These are phyloP conservation scores for Leccinum truebloodii DNA, from an alignment of 768 basidiomycete genomes.

Conservation along the genomic window DNA sequence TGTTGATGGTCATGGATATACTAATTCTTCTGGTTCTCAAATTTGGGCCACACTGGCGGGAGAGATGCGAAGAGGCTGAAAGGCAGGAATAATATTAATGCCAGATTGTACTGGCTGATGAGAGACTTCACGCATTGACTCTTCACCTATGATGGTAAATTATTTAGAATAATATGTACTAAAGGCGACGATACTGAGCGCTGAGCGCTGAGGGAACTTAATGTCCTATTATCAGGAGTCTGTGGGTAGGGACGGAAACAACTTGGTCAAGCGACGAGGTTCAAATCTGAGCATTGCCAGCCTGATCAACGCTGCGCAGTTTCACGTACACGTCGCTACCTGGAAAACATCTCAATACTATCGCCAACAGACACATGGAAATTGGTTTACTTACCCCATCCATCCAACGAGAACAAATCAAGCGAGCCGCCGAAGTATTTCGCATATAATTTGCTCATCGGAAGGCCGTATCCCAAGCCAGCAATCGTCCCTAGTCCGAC, in stretches of 20 bases:
- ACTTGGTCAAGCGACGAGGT: neutral
- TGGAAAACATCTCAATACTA: constrained; percentile 12
- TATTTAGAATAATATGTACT: constrained; percentile 3
- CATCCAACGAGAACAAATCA: constrained; percentile 78
- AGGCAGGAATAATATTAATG: constrained; percentile 12
- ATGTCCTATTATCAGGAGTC: neutral
- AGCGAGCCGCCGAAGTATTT: constrained; percentile 88
- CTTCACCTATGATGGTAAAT: constrained; percentile 2
- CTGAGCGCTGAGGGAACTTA: neutral
- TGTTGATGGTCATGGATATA: constrained; percentile 53
- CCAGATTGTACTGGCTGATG: neutral
- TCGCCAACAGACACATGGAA: neutral
- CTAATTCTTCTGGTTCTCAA: constrained; percentile 58
- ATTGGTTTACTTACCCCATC: constrained; percentile 61
- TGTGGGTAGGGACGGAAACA: neutral
- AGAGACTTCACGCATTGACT: neutral
- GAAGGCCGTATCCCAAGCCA: constrained; percentile 84
- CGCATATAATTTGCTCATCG: constrained; percentile 76
- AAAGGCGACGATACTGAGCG: neutral
- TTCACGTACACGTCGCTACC: constrained; percentile 58
- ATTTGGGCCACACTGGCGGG: constrained; percentile 64
- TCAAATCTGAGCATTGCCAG: constrained; percentile 52
- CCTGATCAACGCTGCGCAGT: constrained; percentile 52
- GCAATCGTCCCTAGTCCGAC: constrained; percentile 88
- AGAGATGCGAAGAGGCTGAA: constrained; percentile 48